Conservation (phyloP, 768 basidiomycete species). For the Podaxis sp. region DNA sequence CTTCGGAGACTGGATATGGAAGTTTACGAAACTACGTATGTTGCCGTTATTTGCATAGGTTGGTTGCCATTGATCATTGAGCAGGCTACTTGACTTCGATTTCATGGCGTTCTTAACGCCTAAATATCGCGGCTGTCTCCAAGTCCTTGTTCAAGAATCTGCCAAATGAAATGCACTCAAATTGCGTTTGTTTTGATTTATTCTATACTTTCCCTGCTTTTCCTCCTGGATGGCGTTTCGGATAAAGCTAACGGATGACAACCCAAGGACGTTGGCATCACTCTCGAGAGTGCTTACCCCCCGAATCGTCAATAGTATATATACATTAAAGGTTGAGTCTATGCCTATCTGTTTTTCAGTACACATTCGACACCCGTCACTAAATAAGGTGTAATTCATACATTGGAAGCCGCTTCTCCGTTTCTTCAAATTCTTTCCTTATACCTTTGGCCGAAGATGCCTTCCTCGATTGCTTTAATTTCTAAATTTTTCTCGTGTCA, state of each 20-base stretch:
- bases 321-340: too few relatives aligned
- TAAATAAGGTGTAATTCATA: too few relatives aligned
- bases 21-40: neutral
- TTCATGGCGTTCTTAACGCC: neutral
- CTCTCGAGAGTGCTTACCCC: too few relatives aligned
- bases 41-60: neutral
- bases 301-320: too few relatives aligned
- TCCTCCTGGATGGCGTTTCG: too few relatives aligned
- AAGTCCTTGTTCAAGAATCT: neutral
- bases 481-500: neutral
- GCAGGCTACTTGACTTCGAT: neutral
- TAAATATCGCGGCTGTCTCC: neutral
- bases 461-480: neutral
- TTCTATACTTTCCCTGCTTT: too few relatives aligned
- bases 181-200: too few relatives aligned
- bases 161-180: too few relatives aligned
- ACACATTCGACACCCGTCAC: too few relatives aligned
- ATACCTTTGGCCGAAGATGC: neutral
- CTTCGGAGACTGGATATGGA: neutral
- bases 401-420: neutral
- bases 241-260: too few relatives aligned
- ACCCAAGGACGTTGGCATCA: too few relatives aligned
- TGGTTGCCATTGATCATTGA: neutral
- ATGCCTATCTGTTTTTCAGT: too few relatives aligned
- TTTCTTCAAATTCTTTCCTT: neutral